These are phyloP conservation scores for Penstemon barbatus DNA, from an alignment of 257 asterid genomes.

Conservation along the genomic window DNA sequence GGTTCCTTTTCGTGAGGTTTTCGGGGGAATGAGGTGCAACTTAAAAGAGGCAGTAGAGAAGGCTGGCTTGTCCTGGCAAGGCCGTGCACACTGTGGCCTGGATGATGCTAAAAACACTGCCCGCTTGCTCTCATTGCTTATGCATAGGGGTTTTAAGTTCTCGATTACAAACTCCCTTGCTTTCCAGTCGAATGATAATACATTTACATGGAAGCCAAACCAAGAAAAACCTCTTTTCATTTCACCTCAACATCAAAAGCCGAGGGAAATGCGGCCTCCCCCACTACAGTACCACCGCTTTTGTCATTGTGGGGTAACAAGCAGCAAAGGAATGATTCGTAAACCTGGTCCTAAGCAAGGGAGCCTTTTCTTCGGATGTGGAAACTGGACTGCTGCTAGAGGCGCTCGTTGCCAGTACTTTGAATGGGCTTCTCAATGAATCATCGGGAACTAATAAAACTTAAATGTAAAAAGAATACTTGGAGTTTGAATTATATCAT, in stretches of 20 bases:
- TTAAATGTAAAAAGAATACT: not conserved
- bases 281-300: slow-evolving; percentile 41
- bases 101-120: slow-evolving; percentile 97
- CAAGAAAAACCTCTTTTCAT: slow-evolving; percentile 40
- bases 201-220: slow-evolving; percentile 49
- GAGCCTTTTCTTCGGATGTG: slow-evolving; percentile 74
- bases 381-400: slow-evolving; percentile 79
- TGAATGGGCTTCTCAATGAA: slow-evolving; percentile 63
- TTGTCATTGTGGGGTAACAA: slow-evolving; percentile 78
- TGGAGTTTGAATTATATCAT: not conserved
- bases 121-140: slow-evolving; percentile 59
- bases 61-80: slow-evolving; percentile 88
- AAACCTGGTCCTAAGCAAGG: slow-evolving; percentile 92
- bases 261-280: slow-evolving; percentile 39
- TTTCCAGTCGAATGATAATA: slow-evolving; percentile 41
- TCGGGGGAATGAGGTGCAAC: slow-evolving; percentile 76
- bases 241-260: slow-evolving; percentile 50
- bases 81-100: slow-evolving; percentile 89
- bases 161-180: slow-evolving; percentile 69
- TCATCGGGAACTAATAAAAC: not conserved
- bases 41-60: slow-evolving; percentile 82
- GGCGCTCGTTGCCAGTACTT: slow-evolving; percentile 88
- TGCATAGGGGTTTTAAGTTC: slow-evolving; percentile 70
- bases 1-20: slow-evolving; percentile 74
- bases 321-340: slow-evolving; percentile 63